Evolutionary conservation across 2,329 filamentous ascomycete species (phyloP), one percentile per base, ranked within the genome.

Genomic region (Sclerotinia subarctica): DNA sequence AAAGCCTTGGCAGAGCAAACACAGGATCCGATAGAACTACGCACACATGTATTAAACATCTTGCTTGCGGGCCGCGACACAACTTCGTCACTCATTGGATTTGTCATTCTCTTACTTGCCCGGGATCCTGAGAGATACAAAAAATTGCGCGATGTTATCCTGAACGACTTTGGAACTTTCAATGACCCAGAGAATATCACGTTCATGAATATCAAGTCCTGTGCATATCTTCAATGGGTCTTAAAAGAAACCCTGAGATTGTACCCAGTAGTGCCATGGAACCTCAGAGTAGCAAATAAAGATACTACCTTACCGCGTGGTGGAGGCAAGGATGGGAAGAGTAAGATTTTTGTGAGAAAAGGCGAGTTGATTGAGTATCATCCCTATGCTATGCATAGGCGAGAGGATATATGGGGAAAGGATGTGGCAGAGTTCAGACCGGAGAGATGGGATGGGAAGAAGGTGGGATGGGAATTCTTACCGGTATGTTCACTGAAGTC

Each of bases 41-140:
- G 83, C 8, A 82, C 83, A 69, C 83, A 88, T 71, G 76, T 84
- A 8, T 76, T 86, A 32, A 80, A 82, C 66, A 82, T 88, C 67
- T 82, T 88, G 52, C 78, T 87, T 2, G 86, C 85, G 0, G 86
- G 86, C 1, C 80, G 86, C 13, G 86, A 89, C 69, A 88, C 86
- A 0, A 88, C 85, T 0, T 84, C 84, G 1, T 80, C 79, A 35
- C 79, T 83, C 4, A 76, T 88, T 1, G 80, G 81, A 13, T 63
- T 68, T 21, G 13, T n/a, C 19, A 15, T 64, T 5, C n/a, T 56
- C 10, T 19, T 3, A 24, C 58, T 64, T 19, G 52, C 81, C 1
- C 78, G 79, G 38, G 75, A 84, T 69, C 78, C 77, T 1, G 70
- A 70, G 0, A 76, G 82, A 49, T 84, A 79, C 71, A 70, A 75